Conservation (phyloP, 495 filamentous ascomycete genomes). For the Aspergillus nidulans region DNA sequence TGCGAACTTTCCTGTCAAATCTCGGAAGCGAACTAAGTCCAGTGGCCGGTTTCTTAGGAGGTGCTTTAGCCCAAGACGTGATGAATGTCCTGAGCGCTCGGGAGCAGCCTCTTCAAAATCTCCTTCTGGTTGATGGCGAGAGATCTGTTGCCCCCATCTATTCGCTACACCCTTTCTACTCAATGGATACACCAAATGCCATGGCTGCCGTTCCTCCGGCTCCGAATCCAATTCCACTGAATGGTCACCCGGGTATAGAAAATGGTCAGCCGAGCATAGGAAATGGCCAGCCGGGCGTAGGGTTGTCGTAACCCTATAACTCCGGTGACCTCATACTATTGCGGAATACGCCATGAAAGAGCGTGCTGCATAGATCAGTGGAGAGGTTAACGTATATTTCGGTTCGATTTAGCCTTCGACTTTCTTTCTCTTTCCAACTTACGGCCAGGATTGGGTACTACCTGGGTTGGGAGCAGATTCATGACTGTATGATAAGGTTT, state of each 20-base stretch:
- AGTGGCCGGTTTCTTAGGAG: constrained; percentile 84
- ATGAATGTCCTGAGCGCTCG: constrained; percentile 89
- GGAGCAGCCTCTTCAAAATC: constrained; percentile 93
- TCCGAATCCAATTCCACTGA: constrained; percentile 27
- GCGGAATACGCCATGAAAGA: no score
- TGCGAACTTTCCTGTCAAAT: constrained; percentile 80
- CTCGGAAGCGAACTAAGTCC: constrained; percentile 77
- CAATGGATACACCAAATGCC: constrained; percentile 29
- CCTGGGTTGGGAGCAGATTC: background rate
- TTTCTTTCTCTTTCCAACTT: background rate
- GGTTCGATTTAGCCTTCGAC: background rate
- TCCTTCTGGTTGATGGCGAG: constrained; percentile 87
- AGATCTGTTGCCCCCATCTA: constrained; percentile 72
- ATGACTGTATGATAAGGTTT: constrained; percentile 21
- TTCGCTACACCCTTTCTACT: constrained; percentile 69
- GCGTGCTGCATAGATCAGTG: no score
- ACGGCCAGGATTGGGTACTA: background rate
- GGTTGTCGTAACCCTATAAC: background rate
- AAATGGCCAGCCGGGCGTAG: constrained; percentile 12
- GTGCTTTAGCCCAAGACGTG: constrained; percentile 87
- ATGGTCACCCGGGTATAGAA: constrained; percentile 12
- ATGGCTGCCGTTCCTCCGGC: constrained; percentile 27
- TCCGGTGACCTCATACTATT: no score
- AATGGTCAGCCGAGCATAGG: constrained; percentile 9
- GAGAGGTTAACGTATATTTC: background rate